Base-by-base conservation (phyloP, 805 yeast species). In the Saccharomycopsis olivae region DNA sequence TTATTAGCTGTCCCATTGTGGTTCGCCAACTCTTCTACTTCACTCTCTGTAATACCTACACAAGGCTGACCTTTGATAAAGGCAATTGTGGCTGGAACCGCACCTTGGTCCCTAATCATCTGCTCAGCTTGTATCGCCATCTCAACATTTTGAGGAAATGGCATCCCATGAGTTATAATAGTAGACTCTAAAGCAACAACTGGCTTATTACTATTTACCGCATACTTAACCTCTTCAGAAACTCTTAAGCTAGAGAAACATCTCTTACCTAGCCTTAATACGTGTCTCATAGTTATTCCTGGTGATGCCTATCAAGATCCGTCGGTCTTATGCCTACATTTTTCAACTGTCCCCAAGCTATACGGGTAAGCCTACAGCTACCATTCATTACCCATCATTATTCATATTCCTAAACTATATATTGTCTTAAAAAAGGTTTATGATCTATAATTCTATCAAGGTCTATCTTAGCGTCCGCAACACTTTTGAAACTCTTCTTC, bases 131-230 rank as follows among this genome's bases (percentile, higher is more conserved):
- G 57, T 23, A 51, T 51, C 0, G 95, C 95, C 86, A 86, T 78
- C 19, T 66, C 65, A 9, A 82, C 52, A 52, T 87, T 86, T 17
- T 69, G 68, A 0, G 95, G 95, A 52, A 60, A 81, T 3, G 95
- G 95, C 29, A 86, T 65, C 1, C 96, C 96, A 60, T 86, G 96
- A 5, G 95, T 80, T 49, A 87, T 73, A 51, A 86, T 87, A 5
- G 96, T 86, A 17, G 87, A 76, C 54, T 87, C 96, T 13, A 86
- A 62, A 0, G 95, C 78, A 3, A 87, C 92, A 4, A 86, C 73
- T 0, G 96, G 95, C 28, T 47, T 58, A 15, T 68, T 66, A 2
- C 67, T 67, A 10, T 49, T 48, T 14, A 85, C 51, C 0, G 94
- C 94, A 44, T 76, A 75, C 44, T 55, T 51, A 13, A 86, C 69